Evolutionary conservation across 805 yeast genomes (phyloP).

Genomic region (Myxozyma neglecta): DNA sequence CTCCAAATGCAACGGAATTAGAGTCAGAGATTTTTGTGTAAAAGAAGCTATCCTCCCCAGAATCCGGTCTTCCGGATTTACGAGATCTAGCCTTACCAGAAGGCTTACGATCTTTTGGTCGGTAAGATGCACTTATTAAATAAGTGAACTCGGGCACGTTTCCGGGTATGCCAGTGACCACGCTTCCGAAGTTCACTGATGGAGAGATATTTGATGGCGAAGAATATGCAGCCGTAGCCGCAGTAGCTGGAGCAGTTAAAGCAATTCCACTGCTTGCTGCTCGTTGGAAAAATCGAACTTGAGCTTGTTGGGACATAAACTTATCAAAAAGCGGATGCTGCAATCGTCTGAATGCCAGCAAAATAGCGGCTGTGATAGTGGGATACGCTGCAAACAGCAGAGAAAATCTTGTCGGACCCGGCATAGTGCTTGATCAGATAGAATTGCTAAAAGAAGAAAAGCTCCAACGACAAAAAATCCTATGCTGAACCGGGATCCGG

Average conservation of each 20-base stretch:
- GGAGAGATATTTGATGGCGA: conserved; percentile 4
- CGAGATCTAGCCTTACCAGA: neutral
- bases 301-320: conserved; percentile 17
- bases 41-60: conserved; percentile 36
- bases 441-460: neutral
- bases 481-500: neutral
- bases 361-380: conserved; percentile 30
- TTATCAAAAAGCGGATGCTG: conserved; percentile 28
- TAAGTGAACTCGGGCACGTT: conserved; percentile 12
- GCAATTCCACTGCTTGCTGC: conserved; percentile 2
- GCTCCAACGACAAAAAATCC: neutral
- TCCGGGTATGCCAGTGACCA: neutral
- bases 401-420: conserved; percentile 25
- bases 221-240: conserved; percentile 13
- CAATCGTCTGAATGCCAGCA: conserved; percentile 26
- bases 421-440: conserved; percentile 7
- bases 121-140: conserved; percentile 20
- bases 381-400: conserved; percentile 30
- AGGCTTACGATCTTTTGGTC: conserved; percentile 17
- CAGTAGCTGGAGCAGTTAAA: conserved; percentile 9
- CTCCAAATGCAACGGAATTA: conserved; percentile 35
- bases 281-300: conserved; percentile 12
- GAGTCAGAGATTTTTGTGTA: conserved; percentile 22
- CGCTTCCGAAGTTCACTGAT: neutral
- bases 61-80: conserved; percentile 16